Conservation (phyloP, 225 moss, liverwort and hornwort genomes). For the Straminergon stramineum region DNA sequence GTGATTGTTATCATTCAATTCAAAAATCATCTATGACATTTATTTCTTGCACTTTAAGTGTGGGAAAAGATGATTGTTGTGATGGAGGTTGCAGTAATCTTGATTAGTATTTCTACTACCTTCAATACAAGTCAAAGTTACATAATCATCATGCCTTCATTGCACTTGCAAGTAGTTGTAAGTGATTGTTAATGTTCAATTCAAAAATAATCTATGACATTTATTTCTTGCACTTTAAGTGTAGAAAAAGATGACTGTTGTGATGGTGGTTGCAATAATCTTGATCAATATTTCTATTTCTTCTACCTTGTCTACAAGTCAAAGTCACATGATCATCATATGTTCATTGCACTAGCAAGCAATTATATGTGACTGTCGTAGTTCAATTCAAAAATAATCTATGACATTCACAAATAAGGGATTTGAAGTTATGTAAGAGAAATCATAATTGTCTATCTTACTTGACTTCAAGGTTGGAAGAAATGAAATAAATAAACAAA, state of each 20-base stretch:
- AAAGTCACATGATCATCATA: too few species aligned
- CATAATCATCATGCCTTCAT: background rate
- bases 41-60: background rate
- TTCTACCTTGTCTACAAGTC: background rate
- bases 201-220: background rate
- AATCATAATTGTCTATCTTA: too few species aligned
- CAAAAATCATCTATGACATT: background rate
- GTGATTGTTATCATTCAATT: fast-evolving
- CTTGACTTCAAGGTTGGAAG: background rate
- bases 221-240: background rate
- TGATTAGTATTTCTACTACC: background rate
- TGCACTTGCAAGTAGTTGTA: background rate
- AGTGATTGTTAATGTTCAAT: background rate
- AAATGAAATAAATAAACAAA: background rate
- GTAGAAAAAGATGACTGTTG: background rate
- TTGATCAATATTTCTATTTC: background rate
- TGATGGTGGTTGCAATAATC: background rate
- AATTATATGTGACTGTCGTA: background rate
- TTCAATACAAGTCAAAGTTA: fast-evolving
- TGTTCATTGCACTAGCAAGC: background rate
- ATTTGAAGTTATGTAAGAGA: background rate
- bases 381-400: background rate
- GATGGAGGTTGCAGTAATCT: too few species aligned
- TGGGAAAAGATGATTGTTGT: background rate
- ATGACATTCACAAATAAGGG: too few species aligned